These are phyloP conservation scores for Theileria annulata DNA, from an alignment of 169 alveolate genomes.

Conservation along the genomic window DNA sequence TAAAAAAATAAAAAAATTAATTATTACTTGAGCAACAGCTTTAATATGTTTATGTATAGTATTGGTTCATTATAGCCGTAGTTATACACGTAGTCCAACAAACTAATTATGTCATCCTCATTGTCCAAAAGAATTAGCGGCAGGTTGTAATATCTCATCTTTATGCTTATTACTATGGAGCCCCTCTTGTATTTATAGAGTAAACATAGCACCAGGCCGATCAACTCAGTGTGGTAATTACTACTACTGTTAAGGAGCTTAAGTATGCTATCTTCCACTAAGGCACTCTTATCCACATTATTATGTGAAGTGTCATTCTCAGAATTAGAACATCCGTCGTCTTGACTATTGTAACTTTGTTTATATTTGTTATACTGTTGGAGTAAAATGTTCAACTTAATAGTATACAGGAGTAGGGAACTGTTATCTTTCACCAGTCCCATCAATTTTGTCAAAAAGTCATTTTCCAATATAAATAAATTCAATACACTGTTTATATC, in stretches of 20 bases:
- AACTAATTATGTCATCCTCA: conserved; percentile 36
- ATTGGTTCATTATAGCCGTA: conserved; percentile 67
- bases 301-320: not conserved
- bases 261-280: conserved; percentile 36
- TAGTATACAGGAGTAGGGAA: conserved; percentile 14
- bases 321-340: not conserved
- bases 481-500: conserved; percentile 1
- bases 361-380: not conserved
- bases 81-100: conserved; percentile 48
- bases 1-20: not conserved
- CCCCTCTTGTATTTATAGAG: conserved; percentile 57
- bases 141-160: conserved; percentile 63
- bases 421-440: not conserved
- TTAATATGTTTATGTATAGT: conserved; percentile 39
- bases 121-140: conserved; percentile 48
- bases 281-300: not conserved
- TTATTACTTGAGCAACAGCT: conserved; percentile 21
- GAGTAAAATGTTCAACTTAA: conserved; percentile 3
- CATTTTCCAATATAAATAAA: conserved; percentile 11
- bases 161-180: conserved; percentile 56
- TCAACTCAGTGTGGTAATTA: conserved; percentile 13
- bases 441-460: not conserved
- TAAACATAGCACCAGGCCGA: conserved; percentile 50
- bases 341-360: not conserved
- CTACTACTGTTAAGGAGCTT: conserved; percentile 52